Conservation (phyloP, 148 eudicot genomes). For the Vaccinium vitisidaea region DNA sequence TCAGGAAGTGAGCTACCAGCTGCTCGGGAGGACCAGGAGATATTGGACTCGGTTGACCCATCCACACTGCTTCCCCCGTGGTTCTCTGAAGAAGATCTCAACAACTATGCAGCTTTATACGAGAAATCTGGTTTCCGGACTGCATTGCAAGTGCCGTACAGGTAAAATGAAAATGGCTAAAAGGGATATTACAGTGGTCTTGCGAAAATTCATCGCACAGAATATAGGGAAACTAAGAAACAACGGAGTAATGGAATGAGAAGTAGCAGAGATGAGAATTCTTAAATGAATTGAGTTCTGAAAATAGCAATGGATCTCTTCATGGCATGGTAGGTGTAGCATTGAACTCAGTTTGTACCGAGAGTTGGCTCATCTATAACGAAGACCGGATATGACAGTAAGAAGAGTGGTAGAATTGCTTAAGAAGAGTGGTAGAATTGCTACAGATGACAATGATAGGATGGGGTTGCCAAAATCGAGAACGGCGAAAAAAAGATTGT, state of each 20-base stretch:
- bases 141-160: conserved; percentile 57
- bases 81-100: conserved; percentile 54
- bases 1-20: conserved; percentile 49
- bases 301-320: too few relatives aligned
- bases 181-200: background rate
- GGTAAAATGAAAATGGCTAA: conserved; percentile 26
- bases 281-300: too few relatives aligned
- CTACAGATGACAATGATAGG: background rate
- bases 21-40: conserved; percentile 57
- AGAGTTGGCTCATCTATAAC: background rate
- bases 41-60: conserved; percentile 58
- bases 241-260: too few relatives aligned
- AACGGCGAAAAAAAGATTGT: background rate
- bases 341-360: too few relatives aligned
- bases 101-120: conserved; percentile 45
- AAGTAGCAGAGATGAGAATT: too few relatives aligned
- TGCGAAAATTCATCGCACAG: background rate
- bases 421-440: background rate
- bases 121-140: conserved; percentile 62
- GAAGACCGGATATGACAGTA: background rate
- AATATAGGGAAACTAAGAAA: background rate
- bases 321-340: too few relatives aligned
- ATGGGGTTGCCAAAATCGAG: too few relatives aligned
- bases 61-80: conserved; percentile 52
- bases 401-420: background rate